A percentile compares a stretch with the other conserved stretches of the same genome.
phyloP scores from a whole-genome alignment of 164 flowering plant species.

The Liriodendron chinense region DNA sequence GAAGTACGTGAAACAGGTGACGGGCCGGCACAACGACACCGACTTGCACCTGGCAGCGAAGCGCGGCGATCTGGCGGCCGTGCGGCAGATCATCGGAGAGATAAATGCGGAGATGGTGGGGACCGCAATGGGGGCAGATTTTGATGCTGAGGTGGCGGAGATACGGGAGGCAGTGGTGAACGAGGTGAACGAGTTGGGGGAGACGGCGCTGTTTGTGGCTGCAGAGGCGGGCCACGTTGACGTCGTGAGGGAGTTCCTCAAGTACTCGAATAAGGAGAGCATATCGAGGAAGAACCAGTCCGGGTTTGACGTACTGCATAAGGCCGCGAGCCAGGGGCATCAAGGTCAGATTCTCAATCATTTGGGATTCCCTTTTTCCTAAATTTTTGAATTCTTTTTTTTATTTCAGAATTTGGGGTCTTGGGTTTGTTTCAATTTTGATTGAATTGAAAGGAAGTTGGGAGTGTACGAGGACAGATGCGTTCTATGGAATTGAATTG shows the following conservation, averaged over 20 bases:
- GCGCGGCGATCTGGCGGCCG: constrained; percentile 58
- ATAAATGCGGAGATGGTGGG: constrained; percentile 62
- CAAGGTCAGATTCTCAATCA: constrained; percentile 33
- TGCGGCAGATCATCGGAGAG: constrained; percentile 58
- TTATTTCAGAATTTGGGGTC: background rate
- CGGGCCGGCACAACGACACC: constrained; percentile 78
- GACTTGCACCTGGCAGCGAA: constrained; percentile 81
- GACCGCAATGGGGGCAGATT: constrained; percentile 50
- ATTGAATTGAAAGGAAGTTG: too few relatives aligned
- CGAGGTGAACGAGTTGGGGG: constrained; percentile 55
- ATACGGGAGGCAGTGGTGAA: constrained; percentile 46
- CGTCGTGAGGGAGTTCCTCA: constrained; percentile 43
- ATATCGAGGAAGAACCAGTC: constrained; percentile 48
- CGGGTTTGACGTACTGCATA: constrained; percentile 63
- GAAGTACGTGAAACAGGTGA: constrained; percentile 90
- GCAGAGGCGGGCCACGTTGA: constrained; percentile 46
- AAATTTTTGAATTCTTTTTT: too few relatives aligned
- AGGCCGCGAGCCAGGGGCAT: constrained; percentile 69
- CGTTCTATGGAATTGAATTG: too few relatives aligned
- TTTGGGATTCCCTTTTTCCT: background rate
- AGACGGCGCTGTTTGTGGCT: constrained; percentile 45
- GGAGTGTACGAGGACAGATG: too few relatives aligned
- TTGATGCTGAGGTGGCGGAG: constrained; percentile 74
- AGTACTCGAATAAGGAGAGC: constrained; percentile 39
- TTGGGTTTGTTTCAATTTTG: too few relatives aligned